Conservation (phyloP, 148 eudicot genomes). For the Diospyros kaki region DNA sequence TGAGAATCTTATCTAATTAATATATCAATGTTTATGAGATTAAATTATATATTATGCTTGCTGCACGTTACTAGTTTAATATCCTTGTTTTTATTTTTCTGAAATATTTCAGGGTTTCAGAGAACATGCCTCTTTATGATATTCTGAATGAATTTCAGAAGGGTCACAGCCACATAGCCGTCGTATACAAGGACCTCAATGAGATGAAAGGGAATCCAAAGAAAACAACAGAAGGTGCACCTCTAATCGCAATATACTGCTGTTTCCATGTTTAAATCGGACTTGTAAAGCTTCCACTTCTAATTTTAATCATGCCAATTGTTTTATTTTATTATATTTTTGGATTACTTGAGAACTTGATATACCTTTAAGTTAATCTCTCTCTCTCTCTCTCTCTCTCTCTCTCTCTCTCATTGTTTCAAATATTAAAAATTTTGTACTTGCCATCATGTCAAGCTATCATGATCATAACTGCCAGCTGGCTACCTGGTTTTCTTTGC, state of each 20-base stretch:
- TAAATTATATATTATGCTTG: neutral
- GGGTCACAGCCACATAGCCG: slow-evolving; percentile 98
- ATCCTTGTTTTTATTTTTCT: slow-evolving; percentile 5
- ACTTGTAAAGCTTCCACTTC: neutral
- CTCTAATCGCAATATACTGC: neutral
- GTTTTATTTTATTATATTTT: neutral
- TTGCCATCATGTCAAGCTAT: neutral
- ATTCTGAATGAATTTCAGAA: slow-evolving; percentile 94
- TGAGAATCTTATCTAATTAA: neutral
- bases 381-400: too few species aligned
- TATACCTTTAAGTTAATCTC: too few species aligned
- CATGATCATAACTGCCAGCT: neutral
- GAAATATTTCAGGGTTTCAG: slow-evolving; percentile 65
- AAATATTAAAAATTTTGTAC: too few species aligned
- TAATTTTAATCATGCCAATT: neutral
- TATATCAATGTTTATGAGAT: neutral
- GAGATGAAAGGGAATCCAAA: slow-evolving; percentile 39
- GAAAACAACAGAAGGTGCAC: slow-evolving; percentile 31
- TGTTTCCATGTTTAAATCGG: neutral
- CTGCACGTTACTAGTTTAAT: neutral
- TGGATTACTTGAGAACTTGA: too few species aligned
- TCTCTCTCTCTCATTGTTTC: too few species aligned
- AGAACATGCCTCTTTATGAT: slow-evolving; percentile 93
- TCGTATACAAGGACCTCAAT: slow-evolving; percentile 73
- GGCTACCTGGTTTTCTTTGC: neutral